Evolutionary conservation across 2,329 filamentous ascomycete species (phyloP).

Genomic region (Sporothrix inflata): DNA sequence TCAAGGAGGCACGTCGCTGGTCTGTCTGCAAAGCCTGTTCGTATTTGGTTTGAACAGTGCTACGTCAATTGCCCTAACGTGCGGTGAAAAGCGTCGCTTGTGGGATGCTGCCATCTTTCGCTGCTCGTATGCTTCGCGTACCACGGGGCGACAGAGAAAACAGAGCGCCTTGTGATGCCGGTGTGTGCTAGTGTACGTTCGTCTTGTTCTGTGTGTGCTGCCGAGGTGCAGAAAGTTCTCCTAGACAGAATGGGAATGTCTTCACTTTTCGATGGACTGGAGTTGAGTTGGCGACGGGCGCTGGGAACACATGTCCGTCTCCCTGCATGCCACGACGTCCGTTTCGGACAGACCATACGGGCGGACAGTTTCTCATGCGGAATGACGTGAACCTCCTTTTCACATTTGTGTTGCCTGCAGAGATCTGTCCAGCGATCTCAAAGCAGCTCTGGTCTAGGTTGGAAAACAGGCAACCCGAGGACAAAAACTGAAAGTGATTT

Average conservation of each 20-base stretch:
- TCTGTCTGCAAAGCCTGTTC: not conserved
- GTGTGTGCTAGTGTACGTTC: not conserved
- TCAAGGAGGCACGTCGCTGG: too few species aligned
- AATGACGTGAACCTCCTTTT: not conserved
- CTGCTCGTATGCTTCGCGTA: not conserved
- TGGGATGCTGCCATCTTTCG: not conserved
- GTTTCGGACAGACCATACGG: too few species aligned
- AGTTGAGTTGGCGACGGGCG: not conserved
- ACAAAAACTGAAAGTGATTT: not conserved
- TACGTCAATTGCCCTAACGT: not conserved
- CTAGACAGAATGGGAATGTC: not conserved
- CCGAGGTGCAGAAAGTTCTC: not conserved
- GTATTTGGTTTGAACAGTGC: not conserved
- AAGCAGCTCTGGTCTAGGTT: not conserved
- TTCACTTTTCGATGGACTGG: not conserved
- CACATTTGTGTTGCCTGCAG: not conserved
- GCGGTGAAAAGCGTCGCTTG: not conserved
- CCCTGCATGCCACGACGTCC: constrained; percentile 1
- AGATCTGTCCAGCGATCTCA: not conserved
- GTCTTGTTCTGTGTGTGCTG: not conserved
- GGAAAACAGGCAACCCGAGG: not conserved
- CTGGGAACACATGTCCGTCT: not conserved
- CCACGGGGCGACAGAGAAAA: not conserved
- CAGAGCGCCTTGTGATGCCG: not conserved
- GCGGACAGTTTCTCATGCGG: not conserved